A percentile compares a stretch with the other conserved stretches of the same genome.
Conservation (phyloP, 2,329 filamentous ascomycete genomes). For the Fusarium sororula region DNA sequence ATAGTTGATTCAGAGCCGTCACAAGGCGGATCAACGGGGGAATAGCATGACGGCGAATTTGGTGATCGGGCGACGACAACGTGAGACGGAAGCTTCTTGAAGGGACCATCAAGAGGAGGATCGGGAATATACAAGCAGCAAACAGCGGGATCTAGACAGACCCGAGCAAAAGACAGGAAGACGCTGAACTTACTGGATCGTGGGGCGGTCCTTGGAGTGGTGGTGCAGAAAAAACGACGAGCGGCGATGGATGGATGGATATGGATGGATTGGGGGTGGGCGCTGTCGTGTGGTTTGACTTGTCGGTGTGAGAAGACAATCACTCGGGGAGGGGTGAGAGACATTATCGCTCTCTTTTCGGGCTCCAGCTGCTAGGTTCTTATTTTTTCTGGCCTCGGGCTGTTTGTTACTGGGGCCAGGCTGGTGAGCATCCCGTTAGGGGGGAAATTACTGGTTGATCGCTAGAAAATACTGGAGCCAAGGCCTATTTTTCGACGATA, state of each 20-base stretch:
- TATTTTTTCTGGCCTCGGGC: conserved; percentile 36
- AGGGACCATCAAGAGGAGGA: conserved; percentile 36
- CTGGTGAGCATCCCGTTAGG: conserved; percentile 23
- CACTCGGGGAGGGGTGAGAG: conserved; percentile 40
- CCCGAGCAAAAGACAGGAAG: conserved; percentile 18
- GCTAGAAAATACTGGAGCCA: conserved; percentile 36
- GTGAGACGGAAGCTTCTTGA: conserved; percentile 20
- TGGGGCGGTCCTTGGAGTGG: conserved; percentile 44
- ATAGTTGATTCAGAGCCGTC: conserved; percentile 26
- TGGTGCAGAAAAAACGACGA: conserved; percentile 45
- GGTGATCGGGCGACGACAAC: conserved; percentile 25
- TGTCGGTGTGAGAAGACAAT: conserved; percentile 45
- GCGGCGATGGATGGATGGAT: conserved; percentile 37
- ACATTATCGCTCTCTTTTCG: conserved; percentile 23
- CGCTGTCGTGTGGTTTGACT: conserved; percentile 42
- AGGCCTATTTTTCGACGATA: conserved; percentile 23
- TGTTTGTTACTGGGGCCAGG: conserved; percentile 24
- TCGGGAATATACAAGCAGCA: conserved; percentile 18
- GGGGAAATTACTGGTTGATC: conserved; percentile 24
- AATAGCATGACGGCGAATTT: conserved; percentile 26
- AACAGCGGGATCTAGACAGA: conserved; percentile 11
- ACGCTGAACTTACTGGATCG: conserved; percentile 42
- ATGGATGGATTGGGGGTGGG: conserved; percentile 31
- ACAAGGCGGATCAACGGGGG: conserved; percentile 33
- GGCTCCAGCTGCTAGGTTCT: conserved; percentile 19